These are phyloP conservation scores for Aspergillus quadricinctus DNA, from an alignment of 2,329 filamentous ascomycete species.

Conservation along the genomic window DNA sequence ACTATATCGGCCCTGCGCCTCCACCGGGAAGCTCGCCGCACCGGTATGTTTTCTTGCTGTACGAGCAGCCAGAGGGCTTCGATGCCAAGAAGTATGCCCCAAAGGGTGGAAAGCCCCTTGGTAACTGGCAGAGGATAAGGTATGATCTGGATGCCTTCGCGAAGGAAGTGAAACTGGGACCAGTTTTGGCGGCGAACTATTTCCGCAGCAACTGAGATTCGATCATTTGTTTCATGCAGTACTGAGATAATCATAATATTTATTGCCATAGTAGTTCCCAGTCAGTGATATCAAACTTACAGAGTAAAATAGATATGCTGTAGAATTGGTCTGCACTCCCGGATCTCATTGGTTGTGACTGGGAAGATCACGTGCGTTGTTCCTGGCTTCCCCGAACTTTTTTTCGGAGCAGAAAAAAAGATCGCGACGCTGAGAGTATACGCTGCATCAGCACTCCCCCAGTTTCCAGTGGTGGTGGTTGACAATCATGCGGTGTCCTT, in stretches of 20 bases:
- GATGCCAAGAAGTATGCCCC: conserved; percentile 31
- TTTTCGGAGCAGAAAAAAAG: conserved; percentile 26
- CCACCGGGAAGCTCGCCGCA: conserved; percentile 45
- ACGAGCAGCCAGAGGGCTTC: conserved; percentile 44
- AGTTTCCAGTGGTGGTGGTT: conserved; percentile 24
- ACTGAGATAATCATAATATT: background rate
- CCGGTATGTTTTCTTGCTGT: conserved; percentile 49
- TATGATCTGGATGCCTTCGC: conserved; percentile 43
- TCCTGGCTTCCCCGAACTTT: conserved; percentile 37
- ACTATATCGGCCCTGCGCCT: conserved; percentile 46
- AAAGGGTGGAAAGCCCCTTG: conserved; percentile 32
- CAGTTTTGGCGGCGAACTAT: conserved; percentile 36
- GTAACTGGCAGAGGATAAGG: conserved; percentile 36
- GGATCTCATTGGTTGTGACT: background rate
- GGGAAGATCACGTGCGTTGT: conserved; percentile 27
- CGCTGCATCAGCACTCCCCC: conserved; percentile 17
- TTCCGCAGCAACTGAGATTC: conserved; percentile 26
- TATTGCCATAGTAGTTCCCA: background rate
- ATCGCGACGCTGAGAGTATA: conserved; percentile 19
- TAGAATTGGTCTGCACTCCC: background rate
- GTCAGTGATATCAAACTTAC: background rate
- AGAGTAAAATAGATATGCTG: background rate
- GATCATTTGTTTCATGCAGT: background rate
- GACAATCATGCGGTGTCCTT: conserved; percentile 38
- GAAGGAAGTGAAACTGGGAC: conserved; percentile 30